Base-by-base conservation (phyloP, 768 basidiomycete species). In the Suillus subalutaceus region DNA sequence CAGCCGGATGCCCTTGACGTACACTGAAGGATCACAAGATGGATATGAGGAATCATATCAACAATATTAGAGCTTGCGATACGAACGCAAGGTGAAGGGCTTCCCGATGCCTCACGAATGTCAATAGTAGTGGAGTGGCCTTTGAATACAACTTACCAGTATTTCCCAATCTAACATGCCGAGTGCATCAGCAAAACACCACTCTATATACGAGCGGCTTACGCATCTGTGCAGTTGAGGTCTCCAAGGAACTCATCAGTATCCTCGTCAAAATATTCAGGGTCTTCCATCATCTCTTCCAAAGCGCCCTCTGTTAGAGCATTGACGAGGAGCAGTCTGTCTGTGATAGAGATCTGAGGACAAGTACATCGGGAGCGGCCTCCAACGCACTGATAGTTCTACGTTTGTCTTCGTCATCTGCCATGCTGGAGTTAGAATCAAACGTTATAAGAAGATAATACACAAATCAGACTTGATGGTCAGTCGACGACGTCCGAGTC, bases 31-130 rank as follows among this genome's bases (percentile, higher is more conserved):
- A 13, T 59, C 10, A 13, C 20, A 23, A 41, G 44, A 60, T 37
- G 20, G 55, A 59, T 18, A 63, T 63, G 44, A 63, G 62, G 32
- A 35, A 63, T n/a, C 18, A 30, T 6, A 57, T 57, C 20, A 20
- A 46, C 20, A 16, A 13, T 12, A 58, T 30, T 20, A 43, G 50
- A n/a, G 41, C 44, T 56, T 4, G 62, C 52, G n/a, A 16, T 16
- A 74, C 75, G 32, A 66, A 76, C 75, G 77, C 75, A 48, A 75
- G 70, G 65, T 76, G 75, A 35, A 76, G 77, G 53, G 77, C 75
- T 76, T 65, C 62, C 26, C 38, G 53, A 20, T 56, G 20, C 43
- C 8, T 10, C 8, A 10, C 32, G 18, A 46, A 56, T 63, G 56
- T n/a, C 50, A 65, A 63, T 35, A 53, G 15, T 44, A 52, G 16